Evolutionary conservation across 1,284 basidiomycete genomes (phyloP).

Genomic region (Malassezia equina): DNA sequence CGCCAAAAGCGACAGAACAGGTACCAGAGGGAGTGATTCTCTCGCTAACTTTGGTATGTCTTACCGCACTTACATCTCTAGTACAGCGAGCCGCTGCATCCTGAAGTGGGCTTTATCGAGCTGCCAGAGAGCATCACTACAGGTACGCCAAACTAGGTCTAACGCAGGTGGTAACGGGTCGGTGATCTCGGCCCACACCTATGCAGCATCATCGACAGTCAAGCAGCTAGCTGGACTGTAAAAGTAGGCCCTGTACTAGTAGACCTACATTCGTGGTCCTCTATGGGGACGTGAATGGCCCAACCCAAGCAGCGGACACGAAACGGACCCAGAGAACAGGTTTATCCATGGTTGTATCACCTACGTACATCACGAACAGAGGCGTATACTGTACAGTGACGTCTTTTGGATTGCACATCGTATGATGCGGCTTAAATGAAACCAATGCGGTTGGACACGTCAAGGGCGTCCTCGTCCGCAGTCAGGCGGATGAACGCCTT

Average conservation of each 20-base stretch:
- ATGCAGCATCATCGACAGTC: neutral
- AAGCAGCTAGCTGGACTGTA: neutral
- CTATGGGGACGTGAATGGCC: too few relatives aligned
- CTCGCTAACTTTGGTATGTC: slow-evolving; percentile 8
- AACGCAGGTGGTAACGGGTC: slow-evolving; percentile 2
- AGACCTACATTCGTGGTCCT: too few relatives aligned
- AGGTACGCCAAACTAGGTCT: neutral
- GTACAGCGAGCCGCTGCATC: slow-evolving; percentile 23
- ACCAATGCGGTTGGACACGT: slow-evolving; percentile 94
- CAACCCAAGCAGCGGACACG: neutral
- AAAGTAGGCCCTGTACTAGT: neutral
- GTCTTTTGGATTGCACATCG: slow-evolving; percentile 16
- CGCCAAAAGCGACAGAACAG: slow-evolving; percentile 10
- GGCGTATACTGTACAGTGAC: slow-evolving; percentile 14
- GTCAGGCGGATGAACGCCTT: slow-evolving; percentile 96
- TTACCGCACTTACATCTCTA: slow-evolving; percentile 10
- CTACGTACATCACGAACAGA: slow-evolving; percentile 18
- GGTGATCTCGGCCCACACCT: neutral
- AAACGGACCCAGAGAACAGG: neutral
- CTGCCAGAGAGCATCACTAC: slow-evolving; percentile 13
- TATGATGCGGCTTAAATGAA: slow-evolving; percentile 26
- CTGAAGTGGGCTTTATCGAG: slow-evolving; percentile 42
- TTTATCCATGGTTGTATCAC: slow-evolving; percentile 14
- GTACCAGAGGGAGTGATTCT: slow-evolving; percentile 12
- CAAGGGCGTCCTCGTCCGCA: slow-evolving; percentile 89